Conservation (phyloP, 2,329 filamentous ascomycete genomes). For the Capronia coronata region DNA sequence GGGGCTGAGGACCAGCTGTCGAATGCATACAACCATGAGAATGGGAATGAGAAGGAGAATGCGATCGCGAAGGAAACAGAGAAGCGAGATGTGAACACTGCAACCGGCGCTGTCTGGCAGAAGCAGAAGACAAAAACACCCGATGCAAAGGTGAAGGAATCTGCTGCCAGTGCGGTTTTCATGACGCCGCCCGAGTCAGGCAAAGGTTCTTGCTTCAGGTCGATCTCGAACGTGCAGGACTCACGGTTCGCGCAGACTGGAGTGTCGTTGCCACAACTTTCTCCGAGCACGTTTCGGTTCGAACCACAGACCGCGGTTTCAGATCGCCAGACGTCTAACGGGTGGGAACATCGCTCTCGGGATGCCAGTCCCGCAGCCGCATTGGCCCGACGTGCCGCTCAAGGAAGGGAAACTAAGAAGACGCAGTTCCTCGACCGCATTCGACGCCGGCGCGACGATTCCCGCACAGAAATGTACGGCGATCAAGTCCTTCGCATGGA, state of each 20-base stretch:
- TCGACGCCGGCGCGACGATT: constrained; percentile 34
- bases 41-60: constrained; percentile 3
- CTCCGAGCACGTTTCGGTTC: constrained; percentile 3
- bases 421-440: constrained; percentile 40
- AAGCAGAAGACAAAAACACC: constrained; percentile 3
- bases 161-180: background rate
- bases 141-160: background rate
- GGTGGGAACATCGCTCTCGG: constrained; percentile 23
- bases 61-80: background rate
- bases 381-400: constrained; percentile 12
- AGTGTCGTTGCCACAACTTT: too few relatives aligned
- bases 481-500: constrained; percentile 42
- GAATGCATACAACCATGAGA: background rate
- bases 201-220: background rate
- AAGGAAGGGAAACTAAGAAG: constrained; percentile 32
- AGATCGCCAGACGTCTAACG: constrained; percentile 20
- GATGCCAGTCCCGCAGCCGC: constrained; percentile 12
- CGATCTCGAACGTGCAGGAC: background rate
- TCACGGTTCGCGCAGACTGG: too few relatives aligned
- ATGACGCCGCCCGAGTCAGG: constrained; percentile 14
- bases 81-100: background rate
- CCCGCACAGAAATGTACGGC: constrained; percentile 36
- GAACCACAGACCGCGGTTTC: constrained; percentile 26
- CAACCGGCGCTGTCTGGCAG: background rate
- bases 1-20: background rate